Evolutionary conservation across 176 grass and related monocot genomes (phyloP), one percentile per base, ranked within the genome.

Genomic region (Oryza australiensis): DNA sequence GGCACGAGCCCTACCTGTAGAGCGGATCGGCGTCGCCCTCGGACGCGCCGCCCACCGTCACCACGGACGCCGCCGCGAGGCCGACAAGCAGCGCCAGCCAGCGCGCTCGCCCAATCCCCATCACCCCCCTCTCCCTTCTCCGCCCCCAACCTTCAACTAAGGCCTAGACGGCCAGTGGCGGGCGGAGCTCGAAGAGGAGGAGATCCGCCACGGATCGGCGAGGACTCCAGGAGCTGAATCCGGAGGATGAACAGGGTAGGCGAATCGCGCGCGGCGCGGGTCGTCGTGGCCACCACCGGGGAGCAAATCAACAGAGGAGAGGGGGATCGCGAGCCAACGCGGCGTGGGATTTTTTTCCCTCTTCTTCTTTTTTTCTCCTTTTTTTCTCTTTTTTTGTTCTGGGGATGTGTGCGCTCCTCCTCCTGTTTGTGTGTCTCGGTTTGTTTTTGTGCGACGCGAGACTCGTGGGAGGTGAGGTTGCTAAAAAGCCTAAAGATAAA

Each of bases 1-100:
- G 77, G 9, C 48, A 68, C 62, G 51, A 67, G 26, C 46, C 75
- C 62, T 75, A 89, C 87, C 63, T 79, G 75, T 89, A 89, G 77
- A 75, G 75, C 55, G 87, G 81, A 89, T 89, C 81, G 45, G 75
- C 87, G 65, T 89, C 81, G 64, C 87, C 87, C 16, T 89, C 75
- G 60, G 66, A 74, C 53, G 57, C 68, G 32, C 55, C 68, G 32
- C 55, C 42, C 5, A 15, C 68, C 38, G 34, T 60, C 55, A 11
- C 68, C 41, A 20, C 67, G 72, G 73, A 33, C 32, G 79, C 62
- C 24, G 80, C 70, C 11, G 28, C 71, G 10, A 82, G 66, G 28
- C 22, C 71, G 29, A 27, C 59, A 15, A 60, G 30, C 45, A 88
- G 49, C 4, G 43, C 64, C 57, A 88, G 64, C 80, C 79, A 34